These are phyloP conservation scores for Paragyromitra xinjiangensis DNA, from an alignment of 495 filamentous ascomycete genomes.

Conservation along the genomic window DNA sequence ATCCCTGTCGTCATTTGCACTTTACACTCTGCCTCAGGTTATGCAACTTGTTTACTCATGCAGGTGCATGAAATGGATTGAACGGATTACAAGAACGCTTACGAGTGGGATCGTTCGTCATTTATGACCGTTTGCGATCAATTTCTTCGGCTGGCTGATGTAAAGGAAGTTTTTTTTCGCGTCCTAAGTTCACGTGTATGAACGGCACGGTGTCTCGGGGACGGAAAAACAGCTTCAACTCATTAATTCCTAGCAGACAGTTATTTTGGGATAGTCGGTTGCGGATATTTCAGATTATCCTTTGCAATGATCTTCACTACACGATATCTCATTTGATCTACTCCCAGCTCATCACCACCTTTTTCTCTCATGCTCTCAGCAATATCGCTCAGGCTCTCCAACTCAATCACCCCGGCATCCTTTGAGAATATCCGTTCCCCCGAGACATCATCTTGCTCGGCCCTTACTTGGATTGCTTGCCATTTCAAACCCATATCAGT, in stretches of 20 bases:
- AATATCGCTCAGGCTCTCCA: slow-evolving; percentile 13
- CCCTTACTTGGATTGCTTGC: slow-evolving; percentile 16
- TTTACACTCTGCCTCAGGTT: neutral
- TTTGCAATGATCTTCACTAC: neutral
- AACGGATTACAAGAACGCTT: neutral
- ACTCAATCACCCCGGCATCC: neutral
- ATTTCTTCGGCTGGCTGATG: neutral
- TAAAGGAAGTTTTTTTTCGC: neutral
- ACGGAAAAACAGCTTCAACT: neutral
- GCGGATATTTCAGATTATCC: neutral
- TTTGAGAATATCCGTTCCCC: neutral
- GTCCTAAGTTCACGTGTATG: neutral
- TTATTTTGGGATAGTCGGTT: neutral
- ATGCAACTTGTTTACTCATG: neutral
- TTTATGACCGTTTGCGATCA: neutral
- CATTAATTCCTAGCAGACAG: neutral
- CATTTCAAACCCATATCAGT: slow-evolving; percentile 7
- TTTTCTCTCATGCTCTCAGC: neutral
- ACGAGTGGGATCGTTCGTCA: neutral
- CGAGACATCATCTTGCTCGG: neutral
- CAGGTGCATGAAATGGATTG: neutral
- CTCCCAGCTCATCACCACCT: neutral
- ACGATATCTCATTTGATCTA: neutral
- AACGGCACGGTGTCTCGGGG: neutral
- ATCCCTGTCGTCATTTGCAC: neutral